A percentile compares a stretch with the other conserved stretches of the same genome.
phyloP scores from a whole-genome alignment of 345 rosid genomes.

The Dovyalis caffra region DNA sequence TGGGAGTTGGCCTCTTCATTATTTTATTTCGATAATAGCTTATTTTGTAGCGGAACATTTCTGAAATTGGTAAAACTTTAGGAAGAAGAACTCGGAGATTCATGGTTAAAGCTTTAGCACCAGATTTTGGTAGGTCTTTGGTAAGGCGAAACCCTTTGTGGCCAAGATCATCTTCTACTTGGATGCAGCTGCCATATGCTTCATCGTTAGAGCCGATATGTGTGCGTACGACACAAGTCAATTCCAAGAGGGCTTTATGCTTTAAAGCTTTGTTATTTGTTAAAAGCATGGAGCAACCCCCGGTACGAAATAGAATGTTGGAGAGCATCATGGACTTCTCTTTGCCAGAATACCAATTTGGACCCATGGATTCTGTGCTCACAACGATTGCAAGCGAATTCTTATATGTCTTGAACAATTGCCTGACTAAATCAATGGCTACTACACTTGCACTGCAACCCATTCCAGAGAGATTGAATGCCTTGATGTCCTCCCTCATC shows the following conservation, averaged over 20 bases:
- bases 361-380: constrained; percentile 31
- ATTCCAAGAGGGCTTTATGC: constrained; percentile 19
- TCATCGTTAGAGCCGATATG: constrained; percentile 29
- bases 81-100: constrained; percentile 21
- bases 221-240: constrained; percentile 31
- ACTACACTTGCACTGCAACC: constrained; percentile 43
- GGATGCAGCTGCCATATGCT: constrained; percentile 28
- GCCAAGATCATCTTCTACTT: constrained; percentile 29
- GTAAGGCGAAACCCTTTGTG: constrained; percentile 21
- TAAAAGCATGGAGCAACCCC: constrained; percentile 37
- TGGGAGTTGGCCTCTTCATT: constrained; percentile 28
- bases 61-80: constrained; percentile 45
- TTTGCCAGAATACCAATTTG: constrained; percentile 34
- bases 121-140: constrained; percentile 24
- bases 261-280: constrained; percentile 23
- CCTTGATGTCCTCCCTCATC: constrained; percentile 30
- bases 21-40: neutral
- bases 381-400: constrained; percentile 30
- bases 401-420: constrained; percentile 25
- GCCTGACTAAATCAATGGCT: constrained; percentile 24
- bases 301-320: constrained; percentile 38
- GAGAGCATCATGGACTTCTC: constrained; percentile 38
- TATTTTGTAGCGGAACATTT: constrained; percentile 16
- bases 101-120: constrained; percentile 16
- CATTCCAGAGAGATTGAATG: constrained; percentile 43